Base-by-base conservation (phyloP, 31 red algal genomes). In the Asparagopsis taxiformis region DNA sequence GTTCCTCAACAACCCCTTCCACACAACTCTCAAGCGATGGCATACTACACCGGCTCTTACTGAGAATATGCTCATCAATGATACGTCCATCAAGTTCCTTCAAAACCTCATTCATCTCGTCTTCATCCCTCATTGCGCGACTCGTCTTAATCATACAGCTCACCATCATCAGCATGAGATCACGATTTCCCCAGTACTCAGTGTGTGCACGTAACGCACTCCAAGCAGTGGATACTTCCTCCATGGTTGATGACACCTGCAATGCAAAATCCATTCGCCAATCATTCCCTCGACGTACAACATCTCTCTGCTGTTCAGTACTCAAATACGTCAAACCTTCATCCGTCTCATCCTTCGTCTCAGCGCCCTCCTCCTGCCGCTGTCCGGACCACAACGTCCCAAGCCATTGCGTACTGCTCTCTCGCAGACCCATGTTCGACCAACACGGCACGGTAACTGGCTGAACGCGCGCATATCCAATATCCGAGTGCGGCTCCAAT, bases 401-500 rank as follows among this genome's bases (percentile, higher is more conserved):
- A 7, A 91, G 51, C 88, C 88, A 91, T 61, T 84, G 70, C 34
- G 88, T 54, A 7, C 79, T 79, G 8, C 59, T 83, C 38, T 78
- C 73, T 3, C 88, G 51, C 65, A 84, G 31, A n/a, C 79, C 88
- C 91, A 94, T 89, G 54, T 85, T 94, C 70, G 77, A 63, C 91
- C 91, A 94, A 58, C 85, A 84, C 16, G 93, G 93, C 1, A 97
- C 79, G 19, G 58, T 66, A 39, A 97, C 88, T 3, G 93, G 93
- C 19, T 61, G 64, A 17, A 87, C 68, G 38, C 70, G 46, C 35
- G 59, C 71, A 24, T 53, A 61, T 1, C 24, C 55, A 4, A 64
- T 49, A 25, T 97, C 82, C 31, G 57, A 36, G 13, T 77, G 41
- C 22, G 93, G 87, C 68, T 97, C 93, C 20, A 97, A 29, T 23